Conservation (phyloP, 108 stramenopile species). For the Aureococcus anophagefferens region DNA sequence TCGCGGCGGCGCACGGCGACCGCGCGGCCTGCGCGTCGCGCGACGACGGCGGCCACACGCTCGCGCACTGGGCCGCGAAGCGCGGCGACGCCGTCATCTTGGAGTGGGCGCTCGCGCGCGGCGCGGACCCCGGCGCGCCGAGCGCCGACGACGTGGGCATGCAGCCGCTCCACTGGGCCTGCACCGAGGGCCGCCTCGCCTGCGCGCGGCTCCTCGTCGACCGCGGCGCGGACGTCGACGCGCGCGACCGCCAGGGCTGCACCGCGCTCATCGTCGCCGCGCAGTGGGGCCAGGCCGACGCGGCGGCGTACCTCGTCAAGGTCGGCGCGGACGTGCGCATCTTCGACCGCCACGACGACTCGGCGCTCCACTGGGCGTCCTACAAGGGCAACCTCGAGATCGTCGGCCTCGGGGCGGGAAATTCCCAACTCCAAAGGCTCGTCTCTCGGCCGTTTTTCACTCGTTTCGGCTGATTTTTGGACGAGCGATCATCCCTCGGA, state of each 20-base stretch:
- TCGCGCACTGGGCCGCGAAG: constrained; percentile 89
- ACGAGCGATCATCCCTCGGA: no score
- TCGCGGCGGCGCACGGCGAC: no score
- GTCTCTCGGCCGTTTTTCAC: no score
- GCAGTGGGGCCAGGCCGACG: constrained; percentile 83
- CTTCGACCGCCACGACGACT: constrained; percentile 68
- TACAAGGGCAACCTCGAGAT: constrained; percentile 83
- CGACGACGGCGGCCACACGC: constrained; percentile 65
- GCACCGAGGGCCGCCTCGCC: constrained; percentile 70
- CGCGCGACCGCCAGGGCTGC: constrained; percentile 51
- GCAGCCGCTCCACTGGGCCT: constrained; percentile 90
- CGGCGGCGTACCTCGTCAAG: constrained; percentile 71
- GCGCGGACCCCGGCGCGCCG: constrained; percentile 37
- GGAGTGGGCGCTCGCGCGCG: constrained; percentile 40
- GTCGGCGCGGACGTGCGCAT: constrained; percentile 58
- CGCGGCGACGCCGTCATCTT: constrained; percentile 66
- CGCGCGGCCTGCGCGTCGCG: no score
- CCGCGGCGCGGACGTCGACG: constrained; percentile 25
- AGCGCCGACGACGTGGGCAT: constrained; percentile 71
- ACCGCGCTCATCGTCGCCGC: constrained; percentile 82
- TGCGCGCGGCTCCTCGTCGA: constrained; percentile 57
- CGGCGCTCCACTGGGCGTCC: constrained; percentile 90
- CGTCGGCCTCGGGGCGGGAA: no score
- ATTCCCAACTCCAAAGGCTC: no score
- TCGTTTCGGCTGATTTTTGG: no score